Conservation (phyloP, 2,329 filamentous ascomycete species). For the Penicillium griseofulvum region DNA sequence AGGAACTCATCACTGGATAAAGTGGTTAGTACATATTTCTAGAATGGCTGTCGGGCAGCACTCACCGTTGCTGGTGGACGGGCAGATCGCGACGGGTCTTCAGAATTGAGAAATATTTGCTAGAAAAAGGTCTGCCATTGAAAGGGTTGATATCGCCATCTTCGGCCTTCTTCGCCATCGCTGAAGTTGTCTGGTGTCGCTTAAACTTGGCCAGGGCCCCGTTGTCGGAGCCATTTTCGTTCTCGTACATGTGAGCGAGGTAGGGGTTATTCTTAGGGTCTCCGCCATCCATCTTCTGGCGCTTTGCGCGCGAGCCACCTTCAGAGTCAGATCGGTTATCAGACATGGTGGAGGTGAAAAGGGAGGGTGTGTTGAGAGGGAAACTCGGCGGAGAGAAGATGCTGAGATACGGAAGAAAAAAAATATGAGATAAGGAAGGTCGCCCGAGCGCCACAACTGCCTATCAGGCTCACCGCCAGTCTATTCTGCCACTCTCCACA, state of each 20-base stretch:
- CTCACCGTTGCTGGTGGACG: slow-evolving; percentile 82
- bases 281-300: slow-evolving; percentile 52
- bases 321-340: slow-evolving; percentile 56
- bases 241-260: slow-evolving; percentile 77
- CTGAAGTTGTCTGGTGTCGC: slow-evolving; percentile 76
- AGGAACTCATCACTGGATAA: slow-evolving; percentile 77
- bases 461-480: slow-evolving; percentile 26
- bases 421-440: slow-evolving; percentile 36
- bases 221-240: slow-evolving; percentile 35
- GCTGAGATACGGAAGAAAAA: slow-evolving; percentile 17
- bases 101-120: slow-evolving; percentile 86
- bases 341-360: slow-evolving; percentile 47
- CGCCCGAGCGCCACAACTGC: slow-evolving; percentile 28
- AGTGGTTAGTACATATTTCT: slow-evolving; percentile 5
- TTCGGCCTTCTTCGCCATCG: slow-evolving; percentile 70
- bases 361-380: slow-evolving; percentile 12
- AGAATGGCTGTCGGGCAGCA: slow-evolving; percentile 4
- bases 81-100: slow-evolving; percentile 80
- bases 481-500: slow-evolving; percentile 33
- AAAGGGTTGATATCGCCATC: slow-evolving; percentile 82
- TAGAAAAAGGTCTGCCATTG: slow-evolving; percentile 71
- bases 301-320: slow-evolving; percentile 52
- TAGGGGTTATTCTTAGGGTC: slow-evolving; percentile 72
- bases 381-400: slow-evolving; percentile 13
- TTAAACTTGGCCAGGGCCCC: slow-evolving; percentile 65